Conservation (phyloP, 306 rosid species). For the Vicia sativa region DNA sequence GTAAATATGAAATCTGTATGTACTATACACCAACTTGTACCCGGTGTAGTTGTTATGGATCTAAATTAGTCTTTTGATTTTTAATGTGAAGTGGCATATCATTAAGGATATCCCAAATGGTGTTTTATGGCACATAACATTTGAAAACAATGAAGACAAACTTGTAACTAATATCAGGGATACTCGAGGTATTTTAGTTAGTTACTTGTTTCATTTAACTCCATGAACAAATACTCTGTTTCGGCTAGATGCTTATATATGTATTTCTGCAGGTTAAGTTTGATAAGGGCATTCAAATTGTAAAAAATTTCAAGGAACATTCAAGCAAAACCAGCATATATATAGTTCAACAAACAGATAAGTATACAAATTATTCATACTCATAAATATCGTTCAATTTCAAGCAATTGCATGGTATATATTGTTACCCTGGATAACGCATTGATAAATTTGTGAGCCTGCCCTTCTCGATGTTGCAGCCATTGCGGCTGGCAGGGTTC, state of each 20-base stretch:
- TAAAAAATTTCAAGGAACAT: slow-evolving; percentile 51
- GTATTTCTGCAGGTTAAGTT: slow-evolving; percentile 50
- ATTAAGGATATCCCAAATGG: slow-evolving; percentile 57
- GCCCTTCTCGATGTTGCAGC: slow-evolving; percentile 95
- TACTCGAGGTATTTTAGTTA: slow-evolving; percentile 57
- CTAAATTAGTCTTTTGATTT: background rate
- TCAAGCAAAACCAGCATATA: slow-evolving; percentile 48
- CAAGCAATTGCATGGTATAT: too few species aligned
- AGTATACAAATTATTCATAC: too few species aligned
- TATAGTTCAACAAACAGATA: too few species aligned
- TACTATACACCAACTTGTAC: background rate
- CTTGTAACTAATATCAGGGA: slow-evolving; percentile 63
- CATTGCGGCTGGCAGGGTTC: slow-evolving; percentile 87
- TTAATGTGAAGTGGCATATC: slow-evolving; percentile 61
- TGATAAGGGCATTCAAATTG: slow-evolving; percentile 47
- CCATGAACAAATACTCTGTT: background rate
- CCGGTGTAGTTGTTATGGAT: background rate
- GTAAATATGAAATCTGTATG: slow-evolving; percentile 30
- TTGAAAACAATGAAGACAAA: slow-evolving; percentile 60
- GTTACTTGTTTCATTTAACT: slow-evolving; percentile 21
- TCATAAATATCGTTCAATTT: too few species aligned
- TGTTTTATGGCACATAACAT: slow-evolving; percentile 52
- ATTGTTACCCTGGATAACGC: too few species aligned
- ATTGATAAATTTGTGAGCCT: too few species aligned
- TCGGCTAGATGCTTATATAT: background rate